Percentiles rank a stretch among this genome's conserved stretches.
Conservation (phyloP, 208 protist genomes). For the Porcisia hertigi region DNA sequence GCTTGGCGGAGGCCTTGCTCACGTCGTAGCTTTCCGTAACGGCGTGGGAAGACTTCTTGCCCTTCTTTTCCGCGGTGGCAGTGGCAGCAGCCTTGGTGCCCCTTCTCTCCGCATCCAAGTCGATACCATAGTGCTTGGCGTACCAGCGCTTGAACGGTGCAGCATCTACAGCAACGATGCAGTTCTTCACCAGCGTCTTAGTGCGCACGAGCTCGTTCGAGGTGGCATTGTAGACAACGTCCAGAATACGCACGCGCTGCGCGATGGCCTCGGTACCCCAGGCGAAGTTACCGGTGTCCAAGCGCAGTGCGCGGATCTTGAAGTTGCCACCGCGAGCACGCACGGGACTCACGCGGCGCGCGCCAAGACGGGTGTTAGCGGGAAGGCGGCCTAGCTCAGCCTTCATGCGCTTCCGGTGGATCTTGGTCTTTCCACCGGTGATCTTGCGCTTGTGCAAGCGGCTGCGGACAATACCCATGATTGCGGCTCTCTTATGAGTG, state of each 20-base stretch:
- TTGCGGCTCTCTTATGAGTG: conserved; percentile 22
- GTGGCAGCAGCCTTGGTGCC: conserved; percentile 20
- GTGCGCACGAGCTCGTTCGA: conserved; percentile 99
- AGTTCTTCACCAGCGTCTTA: conserved; percentile 99
- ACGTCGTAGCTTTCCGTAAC: conserved; percentile 76
- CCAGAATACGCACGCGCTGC: conserved; percentile 95
- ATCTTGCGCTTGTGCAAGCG: conserved; percentile 98
- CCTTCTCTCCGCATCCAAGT: conserved; percentile 93
- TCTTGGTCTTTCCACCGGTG: conserved; percentile 96
- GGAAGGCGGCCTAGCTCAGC: conserved; percentile 97
- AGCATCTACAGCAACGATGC: conserved; percentile 97
- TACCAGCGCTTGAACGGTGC: conserved; percentile 99
- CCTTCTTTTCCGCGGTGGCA: conserved; percentile 45
- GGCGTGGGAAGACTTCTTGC: conserved; percentile 62
- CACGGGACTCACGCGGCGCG: conserved; percentile 93
- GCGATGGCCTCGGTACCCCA: conserved; percentile 94
- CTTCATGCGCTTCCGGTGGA: conserved; percentile 95
- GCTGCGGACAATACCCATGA: conserved; percentile 97
- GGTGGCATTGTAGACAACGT: conserved; percentile 99
- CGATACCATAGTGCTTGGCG: conserved; percentile 97
- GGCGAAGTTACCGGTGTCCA: conserved; percentile 98
- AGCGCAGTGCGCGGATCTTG: conserved; percentile 98
- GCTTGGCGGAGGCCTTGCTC: conserved; percentile 60
- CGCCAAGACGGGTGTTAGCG: conserved; percentile 96
- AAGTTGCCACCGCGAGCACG: conserved; percentile 97